Conservation (phyloP, 1,284 basidiomycete genomes). For the Sphaerobolus stellatus region DNA sequence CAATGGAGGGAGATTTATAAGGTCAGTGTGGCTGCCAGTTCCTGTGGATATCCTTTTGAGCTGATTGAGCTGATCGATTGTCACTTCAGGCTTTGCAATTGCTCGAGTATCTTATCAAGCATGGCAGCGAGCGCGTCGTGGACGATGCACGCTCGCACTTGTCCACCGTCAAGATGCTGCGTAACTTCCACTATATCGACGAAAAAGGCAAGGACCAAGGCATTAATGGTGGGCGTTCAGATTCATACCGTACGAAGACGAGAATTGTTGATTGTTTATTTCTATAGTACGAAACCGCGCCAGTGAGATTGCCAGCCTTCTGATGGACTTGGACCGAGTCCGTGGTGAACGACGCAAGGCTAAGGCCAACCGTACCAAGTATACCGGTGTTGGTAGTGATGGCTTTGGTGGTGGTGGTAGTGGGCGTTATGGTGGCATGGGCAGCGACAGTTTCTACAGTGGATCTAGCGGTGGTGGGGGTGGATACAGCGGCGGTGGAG, state of each 20-base stretch:
- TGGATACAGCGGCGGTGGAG: conserved; percentile 19
- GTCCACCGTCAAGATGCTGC: conserved; percentile 94
- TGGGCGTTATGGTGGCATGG: conserved; percentile 77
- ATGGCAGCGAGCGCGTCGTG: conserved; percentile 97
- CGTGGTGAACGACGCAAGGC: conserved; percentile 90
- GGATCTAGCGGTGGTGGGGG: conserved; percentile 38
- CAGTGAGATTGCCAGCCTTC: conserved; percentile 85
- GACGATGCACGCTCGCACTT: conserved; percentile 96
- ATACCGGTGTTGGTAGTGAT: conserved; percentile 84
- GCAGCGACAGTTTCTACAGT: conserved; percentile 54
- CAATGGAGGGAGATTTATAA: conserved; percentile 99
- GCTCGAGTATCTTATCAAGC: conserved; percentile 94
- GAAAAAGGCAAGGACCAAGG: conserved; percentile 99
- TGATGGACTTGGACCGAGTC: conserved; percentile 91
- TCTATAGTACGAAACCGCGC: conserved; percentile 87
- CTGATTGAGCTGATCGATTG: neutral
- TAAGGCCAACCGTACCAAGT: conserved; percentile 91
- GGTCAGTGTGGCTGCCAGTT: conserved; percentile 38
- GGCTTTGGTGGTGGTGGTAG: conserved; percentile 46
- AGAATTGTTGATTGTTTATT: neutral
- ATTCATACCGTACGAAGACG: neutral
- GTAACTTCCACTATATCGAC: conserved; percentile 98
- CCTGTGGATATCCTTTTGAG: neutral
- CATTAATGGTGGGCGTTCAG: conserved; percentile 74
- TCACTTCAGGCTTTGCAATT: conserved; percentile 80